phyloP scores from a whole-genome alignment of 176 grass and related monocot genomes.

The Luzula sylvatica region DNA sequence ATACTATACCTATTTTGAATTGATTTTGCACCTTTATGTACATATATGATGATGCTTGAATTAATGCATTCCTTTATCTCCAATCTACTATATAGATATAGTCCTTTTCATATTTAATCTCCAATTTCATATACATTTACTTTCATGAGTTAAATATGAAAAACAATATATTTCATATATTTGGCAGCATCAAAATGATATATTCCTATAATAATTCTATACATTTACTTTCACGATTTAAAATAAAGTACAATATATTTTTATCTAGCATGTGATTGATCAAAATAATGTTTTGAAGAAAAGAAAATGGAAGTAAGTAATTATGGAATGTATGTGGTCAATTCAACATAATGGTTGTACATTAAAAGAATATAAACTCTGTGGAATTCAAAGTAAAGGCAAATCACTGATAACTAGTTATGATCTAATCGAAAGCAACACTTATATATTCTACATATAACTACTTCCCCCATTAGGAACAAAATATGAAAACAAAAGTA shows the following conservation, averaged over 20 bases:
- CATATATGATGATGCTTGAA: conserved; percentile 23
- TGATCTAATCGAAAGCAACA: conserved; percentile 48
- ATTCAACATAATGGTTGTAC: too few species aligned
- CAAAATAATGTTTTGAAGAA: too few species aligned
- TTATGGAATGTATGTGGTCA: too few species aligned
- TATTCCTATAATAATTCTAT: too few species aligned
- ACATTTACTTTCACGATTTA: too few species aligned
- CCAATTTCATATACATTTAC: too few species aligned
- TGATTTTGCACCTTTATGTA: conserved; percentile 42
- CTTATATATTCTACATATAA: conserved; percentile 14
- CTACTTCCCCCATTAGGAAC: conserved; percentile 19
- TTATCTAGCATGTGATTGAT: too few species aligned
- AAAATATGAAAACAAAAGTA: not conserved
- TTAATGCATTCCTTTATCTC: conserved; percentile 19
- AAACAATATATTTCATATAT: too few species aligned
- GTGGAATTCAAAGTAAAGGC: conserved; percentile 45
- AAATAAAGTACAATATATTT: too few species aligned
- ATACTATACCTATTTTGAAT: conserved; percentile 52
- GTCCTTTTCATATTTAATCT: conserved; percentile 11
- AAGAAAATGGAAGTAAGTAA: too few species aligned
- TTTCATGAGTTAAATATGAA: too few species aligned
- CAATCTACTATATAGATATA: conserved; percentile 23
- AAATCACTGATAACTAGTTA: conserved; percentile 41
- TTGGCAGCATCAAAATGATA: too few species aligned
- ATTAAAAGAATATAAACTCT: conserved; percentile 19